Evolutionary conservation across 768 basidiomycete genomes (phyloP).

Genomic region (Exsudoporus frostii): DNA sequence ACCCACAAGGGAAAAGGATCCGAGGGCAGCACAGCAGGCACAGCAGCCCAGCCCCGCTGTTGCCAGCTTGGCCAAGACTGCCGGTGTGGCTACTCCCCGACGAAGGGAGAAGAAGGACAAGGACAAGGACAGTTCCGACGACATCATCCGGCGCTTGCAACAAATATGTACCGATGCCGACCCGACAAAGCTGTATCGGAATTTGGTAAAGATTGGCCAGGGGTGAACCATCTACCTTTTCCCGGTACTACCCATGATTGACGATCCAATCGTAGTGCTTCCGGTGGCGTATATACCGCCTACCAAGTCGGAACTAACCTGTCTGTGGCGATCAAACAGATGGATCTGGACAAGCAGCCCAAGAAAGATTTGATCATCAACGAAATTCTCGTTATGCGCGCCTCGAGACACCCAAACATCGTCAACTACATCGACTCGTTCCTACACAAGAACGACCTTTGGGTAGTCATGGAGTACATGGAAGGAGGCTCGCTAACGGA

Average conservation of each 20-base stretch:
- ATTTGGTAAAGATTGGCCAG: slow-evolving; percentile 95
- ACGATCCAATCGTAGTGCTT: slow-evolving; percentile 57
- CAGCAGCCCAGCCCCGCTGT: slow-evolving; percentile 61
- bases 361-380: slow-evolving; percentile 99
- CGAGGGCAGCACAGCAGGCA: slow-evolving; percentile 32
- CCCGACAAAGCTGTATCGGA: slow-evolving; percentile 90
- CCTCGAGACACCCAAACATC: slow-evolving; percentile 95
- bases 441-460: slow-evolving; percentile 94
- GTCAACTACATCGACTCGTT: slow-evolving; percentile 99
- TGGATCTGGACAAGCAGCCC: slow-evolving; percentile 99
- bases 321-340: slow-evolving; percentile 98
- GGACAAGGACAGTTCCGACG: slow-evolving; percentile 77
- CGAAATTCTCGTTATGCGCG: slow-evolving; percentile 98
- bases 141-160: slow-evolving; percentile 87
- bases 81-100: slow-evolving; percentile 77
- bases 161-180: slow-evolving; percentile 98
- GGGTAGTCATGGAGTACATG: slow-evolving; percentile 99
- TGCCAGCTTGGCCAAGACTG: slow-evolving; percentile 60
- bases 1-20: slow-evolving; percentile 38
- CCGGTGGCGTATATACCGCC: slow-evolving; percentile 96
- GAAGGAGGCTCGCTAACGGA: slow-evolving; percentile 94
- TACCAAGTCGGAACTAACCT: slow-evolving; percentile 95
- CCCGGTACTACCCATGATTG: neutral
- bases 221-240: slow-evolving; percentile 55
- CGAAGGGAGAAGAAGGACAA: slow-evolving; percentile 82